These are phyloP conservation scores for Pythium biforme DNA, from an alignment of 352 stramenopile genomes.

Conservation along the genomic window DNA sequence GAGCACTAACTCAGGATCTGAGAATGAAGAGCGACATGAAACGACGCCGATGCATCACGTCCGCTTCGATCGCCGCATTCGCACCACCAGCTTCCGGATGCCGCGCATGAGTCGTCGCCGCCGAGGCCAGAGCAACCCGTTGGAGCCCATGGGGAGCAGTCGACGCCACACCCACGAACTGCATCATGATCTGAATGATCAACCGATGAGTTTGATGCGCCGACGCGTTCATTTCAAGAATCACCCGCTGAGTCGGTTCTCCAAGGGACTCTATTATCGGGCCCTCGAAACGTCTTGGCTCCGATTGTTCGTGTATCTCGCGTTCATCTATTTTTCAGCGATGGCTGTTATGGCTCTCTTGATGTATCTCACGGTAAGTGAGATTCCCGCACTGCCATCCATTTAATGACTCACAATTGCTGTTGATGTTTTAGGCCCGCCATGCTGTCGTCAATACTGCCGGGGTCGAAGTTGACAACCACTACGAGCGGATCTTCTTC, in stretches of 20 bases:
- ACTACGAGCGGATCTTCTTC: constrained; percentile 48
- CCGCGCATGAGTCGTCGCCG: constrained; percentile 9
- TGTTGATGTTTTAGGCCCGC: neutral
- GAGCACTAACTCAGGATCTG: constrained; percentile 29
- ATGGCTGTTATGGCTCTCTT: constrained; percentile 41
- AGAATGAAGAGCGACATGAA: constrained; percentile 22
- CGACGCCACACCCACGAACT: constrained; percentile 21
- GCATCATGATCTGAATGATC: constrained; percentile 14
- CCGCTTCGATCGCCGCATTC: constrained; percentile 28
- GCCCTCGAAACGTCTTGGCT: constrained; percentile 48
- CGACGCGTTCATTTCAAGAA: constrained; percentile 44
- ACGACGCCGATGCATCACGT: constrained; percentile 6
- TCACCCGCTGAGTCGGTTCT: constrained; percentile 36
- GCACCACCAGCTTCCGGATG: constrained; percentile 25
- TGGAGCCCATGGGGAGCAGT: neutral
- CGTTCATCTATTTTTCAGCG: constrained; percentile 37
- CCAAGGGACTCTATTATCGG: constrained; percentile 53
- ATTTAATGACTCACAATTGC: neutral
- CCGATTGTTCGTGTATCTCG: constrained; percentile 36
- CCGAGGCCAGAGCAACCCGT: neutral
- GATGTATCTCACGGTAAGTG: constrained; percentile 44
- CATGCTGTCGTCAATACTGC: constrained; percentile 26
- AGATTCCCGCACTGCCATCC: neutral
- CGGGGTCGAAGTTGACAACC: constrained; percentile 11
- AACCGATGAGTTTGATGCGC: constrained; percentile 43